Percentiles rank a stretch among this genome's conserved stretches.
Evolutionary conservation across 2,329 filamentous ascomycete genomes (phyloP).

Genomic region (Blastomyces silverae): DNA sequence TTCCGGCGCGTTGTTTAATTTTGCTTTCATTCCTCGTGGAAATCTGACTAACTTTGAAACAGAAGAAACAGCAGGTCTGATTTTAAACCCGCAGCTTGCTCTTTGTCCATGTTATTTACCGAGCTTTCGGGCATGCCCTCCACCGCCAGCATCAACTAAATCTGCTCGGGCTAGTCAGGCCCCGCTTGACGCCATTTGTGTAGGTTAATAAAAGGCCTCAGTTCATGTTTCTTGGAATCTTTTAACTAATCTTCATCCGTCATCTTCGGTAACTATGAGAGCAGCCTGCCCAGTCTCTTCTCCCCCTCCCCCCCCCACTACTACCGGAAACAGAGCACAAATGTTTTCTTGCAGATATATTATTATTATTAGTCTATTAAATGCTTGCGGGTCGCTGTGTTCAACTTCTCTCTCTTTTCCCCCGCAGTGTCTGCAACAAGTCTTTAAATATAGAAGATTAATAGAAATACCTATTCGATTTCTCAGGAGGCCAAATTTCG

Average conservation of each 20-base stretch:
- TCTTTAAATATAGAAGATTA: not conserved
- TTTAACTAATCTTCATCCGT: slow-evolving; percentile 1
- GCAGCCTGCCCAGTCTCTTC: not conserved
- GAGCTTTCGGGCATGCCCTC: not conserved
- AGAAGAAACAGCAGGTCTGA: not conserved
- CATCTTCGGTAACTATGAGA: not conserved
- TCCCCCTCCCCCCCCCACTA: no score
- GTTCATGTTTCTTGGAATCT: not conserved
- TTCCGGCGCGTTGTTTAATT: slow-evolving; percentile 3
- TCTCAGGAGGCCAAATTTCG: not conserved
- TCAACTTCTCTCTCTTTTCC: not conserved
- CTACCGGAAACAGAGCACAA: slow-evolving; percentile 2
- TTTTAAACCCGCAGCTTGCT: not conserved
- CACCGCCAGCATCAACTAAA: not conserved
- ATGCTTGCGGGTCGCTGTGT: slow-evolving; percentile 9
- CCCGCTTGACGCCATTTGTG: not conserved
- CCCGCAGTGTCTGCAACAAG: not conserved
- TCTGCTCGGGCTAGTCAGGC: not conserved
- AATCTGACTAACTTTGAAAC: not conserved
- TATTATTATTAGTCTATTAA: not conserved
- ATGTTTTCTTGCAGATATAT: not conserved
- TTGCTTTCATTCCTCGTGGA: not conserved
- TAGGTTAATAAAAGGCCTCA: no score
- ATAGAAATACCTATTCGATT: not conserved
- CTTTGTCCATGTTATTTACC: not conserved